Evolutionary conservation across 768 basidiomycete species (phyloP).

Genomic region (Lentinus brumalis): DNA sequence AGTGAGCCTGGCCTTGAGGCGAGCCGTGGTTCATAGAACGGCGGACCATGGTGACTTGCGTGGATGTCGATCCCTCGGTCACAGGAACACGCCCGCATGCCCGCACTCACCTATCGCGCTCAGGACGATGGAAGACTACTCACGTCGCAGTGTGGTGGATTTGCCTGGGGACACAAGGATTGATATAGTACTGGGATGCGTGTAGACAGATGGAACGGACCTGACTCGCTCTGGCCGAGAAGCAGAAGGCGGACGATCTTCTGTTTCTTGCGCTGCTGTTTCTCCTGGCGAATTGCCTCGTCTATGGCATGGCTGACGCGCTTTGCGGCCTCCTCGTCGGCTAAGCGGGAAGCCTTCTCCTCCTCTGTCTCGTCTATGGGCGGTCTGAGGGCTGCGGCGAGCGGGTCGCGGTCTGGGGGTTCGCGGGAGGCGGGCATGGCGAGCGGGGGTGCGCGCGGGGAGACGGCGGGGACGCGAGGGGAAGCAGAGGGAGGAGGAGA

Average conservation of each 20-base stretch:
- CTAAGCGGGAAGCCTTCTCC: slow-evolving; percentile 53
- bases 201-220: slow-evolving; percentile 40
- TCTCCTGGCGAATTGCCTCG: slow-evolving; percentile 67
- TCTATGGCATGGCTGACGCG: slow-evolving; percentile 72
- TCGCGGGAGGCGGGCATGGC: slow-evolving; percentile 30
- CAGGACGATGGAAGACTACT: slow-evolving; percentile 33
- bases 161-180: slow-evolving; percentile 51
- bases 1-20: neutral
- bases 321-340: slow-evolving; percentile 64
- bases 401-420: slow-evolving; percentile 50
- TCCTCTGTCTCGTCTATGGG: slow-evolving; percentile 68
- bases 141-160: slow-evolving; percentile 80
- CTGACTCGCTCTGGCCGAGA: slow-evolving; percentile 83
- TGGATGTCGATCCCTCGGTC: slow-evolving; percentile 1
- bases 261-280: slow-evolving; percentile 57
- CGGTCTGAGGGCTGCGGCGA: slow-evolving; percentile 64
- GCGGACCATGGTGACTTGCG: too few relatives aligned
- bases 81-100: neutral
- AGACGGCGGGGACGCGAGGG: neutral
- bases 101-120: neutral
- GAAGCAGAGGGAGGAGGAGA: slow-evolving; percentile 12
- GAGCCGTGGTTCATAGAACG: neutral
- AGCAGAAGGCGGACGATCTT: slow-evolving; percentile 72
- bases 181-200: slow-evolving; percentile 10
- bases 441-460: slow-evolving; percentile 2